phyloP scores from a whole-genome alignment of 352 stramenopile genomes.

The Phytophthora sp. region DNA sequence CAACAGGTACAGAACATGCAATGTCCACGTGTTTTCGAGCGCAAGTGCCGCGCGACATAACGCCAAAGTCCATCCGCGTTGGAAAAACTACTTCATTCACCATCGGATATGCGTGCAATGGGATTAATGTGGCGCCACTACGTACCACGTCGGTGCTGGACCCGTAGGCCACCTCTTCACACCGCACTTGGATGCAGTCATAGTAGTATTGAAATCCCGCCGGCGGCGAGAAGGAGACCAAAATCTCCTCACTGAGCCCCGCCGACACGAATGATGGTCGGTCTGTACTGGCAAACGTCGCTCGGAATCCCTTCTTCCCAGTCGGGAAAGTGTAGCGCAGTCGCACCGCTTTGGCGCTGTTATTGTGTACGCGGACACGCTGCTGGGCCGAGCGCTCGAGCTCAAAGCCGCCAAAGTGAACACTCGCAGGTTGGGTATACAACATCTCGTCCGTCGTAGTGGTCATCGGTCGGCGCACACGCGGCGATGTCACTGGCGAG shows the following conservation, averaged over 20 bases:
- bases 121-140: constrained; percentile 62
- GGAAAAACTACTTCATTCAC: constrained; percentile 83
- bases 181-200: constrained; percentile 82
- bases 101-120: constrained; percentile 89
- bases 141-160: constrained; percentile 53
- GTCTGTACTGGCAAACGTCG: constrained; percentile 45
- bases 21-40: constrained; percentile 52
- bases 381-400: constrained; percentile 67
- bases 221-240: constrained; percentile 69
- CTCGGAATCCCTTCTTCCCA: constrained; percentile 51
- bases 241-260: constrained; percentile 78
- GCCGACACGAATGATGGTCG: constrained; percentile 74
- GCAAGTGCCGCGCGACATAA: constrained; percentile 55
- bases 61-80: constrained; percentile 83
- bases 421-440: constrained; percentile 58
- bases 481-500: constrained; percentile 31
- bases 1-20: constrained; percentile 82
- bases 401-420: constrained; percentile 91
- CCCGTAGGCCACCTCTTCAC: constrained; percentile 74
- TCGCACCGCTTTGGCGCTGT: constrained; percentile 68
- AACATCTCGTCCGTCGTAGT: constrained; percentile 43
- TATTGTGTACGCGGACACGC: constrained; percentile 80
- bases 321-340: constrained; percentile 73
- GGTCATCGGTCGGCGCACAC: constrained; percentile 28
- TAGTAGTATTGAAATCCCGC: constrained; percentile 90